Evolutionary conservation across 164 flowering plant genomes (phyloP).

Genomic region (Taxillus chinensis): DNA sequence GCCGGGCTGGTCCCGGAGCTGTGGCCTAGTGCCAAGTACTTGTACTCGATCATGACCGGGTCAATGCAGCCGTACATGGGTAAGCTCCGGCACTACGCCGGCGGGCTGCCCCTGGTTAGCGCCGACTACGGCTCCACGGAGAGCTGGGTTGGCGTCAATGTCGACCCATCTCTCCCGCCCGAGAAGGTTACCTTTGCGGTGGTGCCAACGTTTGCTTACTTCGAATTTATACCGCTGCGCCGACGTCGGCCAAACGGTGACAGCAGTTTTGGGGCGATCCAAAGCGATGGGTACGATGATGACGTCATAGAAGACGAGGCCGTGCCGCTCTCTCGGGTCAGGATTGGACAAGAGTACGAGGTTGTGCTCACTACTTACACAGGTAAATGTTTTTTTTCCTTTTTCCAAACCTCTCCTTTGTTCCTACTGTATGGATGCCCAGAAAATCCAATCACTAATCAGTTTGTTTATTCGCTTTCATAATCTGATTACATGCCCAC

Average conservation of each 20-base stretch:
- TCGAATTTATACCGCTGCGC: constrained; percentile 78
- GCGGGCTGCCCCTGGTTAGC: constrained; percentile 59
- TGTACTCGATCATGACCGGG: constrained; percentile 83
- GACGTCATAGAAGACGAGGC: constrained; percentile 67
- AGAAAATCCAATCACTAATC: neutral
- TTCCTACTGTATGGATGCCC: too few relatives aligned
- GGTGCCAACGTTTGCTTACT: constrained; percentile 74
- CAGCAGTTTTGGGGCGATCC: too few relatives aligned
- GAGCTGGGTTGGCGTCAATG: constrained; percentile 87
- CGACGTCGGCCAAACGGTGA: constrained; percentile 20
- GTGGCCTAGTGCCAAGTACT: constrained; percentile 78
- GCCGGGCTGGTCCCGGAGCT: constrained; percentile 45
- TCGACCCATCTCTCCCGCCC: constrained; percentile 58
- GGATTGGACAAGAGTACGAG: constrained; percentile 74
- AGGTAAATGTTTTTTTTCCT: constrained; percentile 24
- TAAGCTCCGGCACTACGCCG: constrained; percentile 72
- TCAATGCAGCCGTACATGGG: constrained; percentile 69
- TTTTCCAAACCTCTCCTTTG: too few relatives aligned
- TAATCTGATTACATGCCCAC: too few relatives aligned
- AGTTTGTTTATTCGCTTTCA: too few relatives aligned
- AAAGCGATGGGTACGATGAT: constrained; percentile 15
- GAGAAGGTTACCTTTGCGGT: constrained; percentile 71
- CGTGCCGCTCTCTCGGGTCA: constrained; percentile 57
- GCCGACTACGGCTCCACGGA: constrained; percentile 94
- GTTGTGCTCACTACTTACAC: constrained; percentile 84